Conservation (phyloP, 768 basidiomycete species). For the Boletus subparvulus region DNA sequence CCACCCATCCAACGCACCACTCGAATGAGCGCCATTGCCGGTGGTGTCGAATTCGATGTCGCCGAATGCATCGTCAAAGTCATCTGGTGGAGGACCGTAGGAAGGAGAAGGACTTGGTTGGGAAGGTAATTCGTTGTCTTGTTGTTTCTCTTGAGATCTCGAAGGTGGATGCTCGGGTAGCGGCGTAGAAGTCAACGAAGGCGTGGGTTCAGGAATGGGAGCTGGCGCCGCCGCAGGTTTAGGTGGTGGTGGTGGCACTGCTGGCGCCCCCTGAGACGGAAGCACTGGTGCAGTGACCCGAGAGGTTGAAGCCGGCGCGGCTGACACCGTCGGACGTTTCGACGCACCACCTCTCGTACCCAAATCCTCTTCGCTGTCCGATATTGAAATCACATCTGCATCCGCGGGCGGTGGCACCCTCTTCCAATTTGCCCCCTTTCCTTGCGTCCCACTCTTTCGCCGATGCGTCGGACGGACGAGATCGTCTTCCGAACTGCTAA, state of each 20-base stretch:
- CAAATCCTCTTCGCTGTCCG: constrained; percentile 25
- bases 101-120: neutral
- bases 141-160: neutral
- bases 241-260: neutral
- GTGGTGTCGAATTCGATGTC: constrained; percentile 13
- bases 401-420: constrained; percentile 5
- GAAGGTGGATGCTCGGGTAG: neutral
- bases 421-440: neutral
- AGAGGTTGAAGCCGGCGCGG: neutral
- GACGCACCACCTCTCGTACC: neutral
- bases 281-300: neutral
- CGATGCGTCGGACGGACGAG: neutral
- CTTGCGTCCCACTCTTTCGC: constrained; percentile 1
- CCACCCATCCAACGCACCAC: constrained; percentile 1
- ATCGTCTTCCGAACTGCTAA: constrained; percentile 25
- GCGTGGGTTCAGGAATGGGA: neutral
- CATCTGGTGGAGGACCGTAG: constrained; percentile 7
- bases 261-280: neutral
- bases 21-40: neutral
- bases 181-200: neutral
- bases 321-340: neutral
- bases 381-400: constrained; percentile 30
- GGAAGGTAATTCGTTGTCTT: neutral
- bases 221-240: neutral
- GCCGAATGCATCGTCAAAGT: constrained; percentile 15